Percentiles rank a stretch among this genome's conserved stretches.
Evolutionary conservation across 208 protist genomes (phyloP).

Genomic region (Leishmania mexicana): DNA sequence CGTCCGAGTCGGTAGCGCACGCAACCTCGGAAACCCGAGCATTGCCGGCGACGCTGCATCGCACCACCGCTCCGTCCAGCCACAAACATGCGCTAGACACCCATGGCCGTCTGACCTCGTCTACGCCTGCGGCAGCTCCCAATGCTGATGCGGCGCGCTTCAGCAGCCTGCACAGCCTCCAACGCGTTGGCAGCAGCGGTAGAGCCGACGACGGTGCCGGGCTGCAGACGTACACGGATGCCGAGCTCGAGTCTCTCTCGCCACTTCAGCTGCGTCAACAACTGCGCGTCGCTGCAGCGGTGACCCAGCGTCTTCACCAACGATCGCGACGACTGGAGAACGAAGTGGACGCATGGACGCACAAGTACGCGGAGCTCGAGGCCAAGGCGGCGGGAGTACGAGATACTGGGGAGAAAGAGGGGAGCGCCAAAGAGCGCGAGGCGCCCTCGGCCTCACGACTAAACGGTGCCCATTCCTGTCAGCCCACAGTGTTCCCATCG

Average conservation of each 20-base stretch:
- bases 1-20: neutral
- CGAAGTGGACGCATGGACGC: conserved; percentile 11
- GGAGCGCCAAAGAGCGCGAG: no score
- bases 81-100: neutral
- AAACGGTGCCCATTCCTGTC: neutral
- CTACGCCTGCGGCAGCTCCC: neutral
- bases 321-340: conserved; percentile 17
- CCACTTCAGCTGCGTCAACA: conserved; percentile 24
- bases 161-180: neutral
- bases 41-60: neutral
- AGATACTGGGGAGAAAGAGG: no score
- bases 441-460: neutral
- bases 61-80: neutral
- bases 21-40: neutral
- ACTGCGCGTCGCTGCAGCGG: conserved; percentile 17
- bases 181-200: neutral
- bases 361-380: conserved; percentile 3
- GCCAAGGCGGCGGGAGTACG: neutral
- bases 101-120: neutral
- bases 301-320: conserved; percentile 26
- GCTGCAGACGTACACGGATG: conserved; percentile 20
- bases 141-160: neutral
- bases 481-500: neutral
- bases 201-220: neutral
- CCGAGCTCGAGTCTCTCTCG: conserved; percentile 18